A percentile compares a stretch with the other conserved stretches of the same genome.
Conservation (phyloP, 352 stramenopile species). For the Globisporangium middletonii region DNA sequence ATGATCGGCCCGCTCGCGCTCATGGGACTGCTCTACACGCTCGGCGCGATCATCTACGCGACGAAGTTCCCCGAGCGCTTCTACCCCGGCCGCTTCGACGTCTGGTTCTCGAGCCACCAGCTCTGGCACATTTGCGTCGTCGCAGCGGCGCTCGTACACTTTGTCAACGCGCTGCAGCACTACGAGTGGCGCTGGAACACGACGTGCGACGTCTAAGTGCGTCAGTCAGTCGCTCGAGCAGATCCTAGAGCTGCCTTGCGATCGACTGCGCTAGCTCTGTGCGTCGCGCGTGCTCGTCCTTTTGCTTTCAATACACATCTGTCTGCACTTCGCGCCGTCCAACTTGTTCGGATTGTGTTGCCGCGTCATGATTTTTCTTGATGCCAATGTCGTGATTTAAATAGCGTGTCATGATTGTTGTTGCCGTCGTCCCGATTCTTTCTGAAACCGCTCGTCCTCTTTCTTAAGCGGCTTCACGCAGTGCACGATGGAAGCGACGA, state of each 20-base stretch:
- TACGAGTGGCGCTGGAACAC: slow-evolving; percentile 86
- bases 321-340: too few relatives aligned
- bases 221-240: not conserved
- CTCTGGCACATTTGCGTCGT: slow-evolving; percentile 88
- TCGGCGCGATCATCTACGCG: slow-evolving; percentile 78
- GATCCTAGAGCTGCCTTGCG: not conserved
- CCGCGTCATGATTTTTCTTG: too few relatives aligned
- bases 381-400: too few relatives aligned
- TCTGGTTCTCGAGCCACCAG: slow-evolving; percentile 85
- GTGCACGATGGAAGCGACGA: not conserved
- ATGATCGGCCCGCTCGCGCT: slow-evolving; percentile 76
- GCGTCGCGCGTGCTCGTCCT: too few relatives aligned
- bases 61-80: slow-evolving; percentile 83
- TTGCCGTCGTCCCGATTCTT: too few relatives aligned
- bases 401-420: too few relatives aligned
- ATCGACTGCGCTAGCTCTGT: too few relatives aligned
- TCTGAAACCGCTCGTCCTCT: not conserved
- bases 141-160: slow-evolving; percentile 79
- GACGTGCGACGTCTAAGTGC: slow-evolving; percentile 52
- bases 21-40: slow-evolving; percentile 75
- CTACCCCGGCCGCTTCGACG: slow-evolving; percentile 78
- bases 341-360: too few relatives aligned
- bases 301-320: not conserved
- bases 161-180: slow-evolving; percentile 76
- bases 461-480: not conserved